Base-by-base conservation (phyloP, 2,329 filamentous ascomycete genomes). In the Calonectria honghensis region DNA sequence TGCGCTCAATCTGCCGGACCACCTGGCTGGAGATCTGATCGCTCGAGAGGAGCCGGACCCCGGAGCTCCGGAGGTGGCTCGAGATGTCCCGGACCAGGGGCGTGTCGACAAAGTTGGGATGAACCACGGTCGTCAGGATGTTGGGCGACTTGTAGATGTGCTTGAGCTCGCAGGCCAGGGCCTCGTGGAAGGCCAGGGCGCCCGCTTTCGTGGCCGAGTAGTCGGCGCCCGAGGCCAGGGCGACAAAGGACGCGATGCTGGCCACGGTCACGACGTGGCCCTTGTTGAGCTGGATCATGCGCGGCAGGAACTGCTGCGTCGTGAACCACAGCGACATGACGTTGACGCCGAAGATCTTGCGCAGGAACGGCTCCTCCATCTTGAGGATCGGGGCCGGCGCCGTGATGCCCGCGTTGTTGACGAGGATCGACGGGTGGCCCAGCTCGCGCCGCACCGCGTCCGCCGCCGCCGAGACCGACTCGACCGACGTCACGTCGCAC, bases 251-350 rank as follows among this genome's bases (percentile, higher is more conserved):
- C 0, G 93, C 93, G 52, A 92, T 86, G n/a, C 90, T 92, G 18
- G 93, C 92, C 14, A 95, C 89, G 0, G 92, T 95, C 41, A 95
- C 91, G 57, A 95, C 84, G 86, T 94, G 93, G 68, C 94, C 93
- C 85, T 95, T 93, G 85, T 94, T 91, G 6, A 81, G 79, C 31
- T 85, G 81, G 59, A 93, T 85, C 89, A 95, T 93, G 77, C 84
- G 81, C 0, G 94, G 93, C 1, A 95, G 86, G 83, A 95, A 95
- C 76, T 93, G 89, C 79, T 91, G 89, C 0, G 89, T 86, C 3
- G 92, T 88, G 84, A 88, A 91, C 87, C 91, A 94, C 84, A 94
- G 91, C 0, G 91, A 86, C 27, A 95, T 84, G 3, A 90, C 87
- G 84, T 95, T 95, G 77, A 95, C 91, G 68, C 91, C 90, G 81